Percentiles rank a stretch among this genome's conserved stretches.
phyloP scores from a whole-genome alignment of 164 flowering plant species.

The Magnolia officinalis region DNA sequence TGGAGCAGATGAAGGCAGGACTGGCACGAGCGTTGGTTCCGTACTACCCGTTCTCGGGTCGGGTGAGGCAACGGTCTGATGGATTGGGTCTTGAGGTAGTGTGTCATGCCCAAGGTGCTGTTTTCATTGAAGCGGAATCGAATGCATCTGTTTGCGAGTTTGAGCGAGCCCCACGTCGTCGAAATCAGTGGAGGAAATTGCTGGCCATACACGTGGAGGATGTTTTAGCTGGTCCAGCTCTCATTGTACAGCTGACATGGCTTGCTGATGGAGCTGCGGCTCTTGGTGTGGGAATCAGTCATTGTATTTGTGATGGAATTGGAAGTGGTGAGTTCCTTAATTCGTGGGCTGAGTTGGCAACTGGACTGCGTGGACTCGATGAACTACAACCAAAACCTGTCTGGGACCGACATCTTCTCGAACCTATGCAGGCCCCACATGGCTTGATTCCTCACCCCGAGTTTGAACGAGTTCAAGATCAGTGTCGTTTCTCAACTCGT shows the following conservation, averaged over 20 bases:
- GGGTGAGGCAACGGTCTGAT: constrained; percentile 37
- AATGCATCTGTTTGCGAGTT: constrained; percentile 29
- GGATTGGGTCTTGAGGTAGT: constrained; percentile 45
- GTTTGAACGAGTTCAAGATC: constrained; percentile 48
- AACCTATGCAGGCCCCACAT: constrained; percentile 10
- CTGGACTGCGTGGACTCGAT: constrained; percentile 14
- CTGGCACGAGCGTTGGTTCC: constrained; percentile 49
- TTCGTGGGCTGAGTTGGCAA: constrained; percentile 45
- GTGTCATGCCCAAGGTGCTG: constrained; percentile 57
- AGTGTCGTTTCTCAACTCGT: constrained; percentile 36
- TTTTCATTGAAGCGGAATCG: constrained; percentile 49
- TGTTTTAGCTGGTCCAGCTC: constrained; percentile 49
- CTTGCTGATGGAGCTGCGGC: constrained; percentile 52
- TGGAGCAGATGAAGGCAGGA: constrained; percentile 38
- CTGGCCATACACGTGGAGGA: constrained; percentile 46
- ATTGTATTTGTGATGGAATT: constrained; percentile 61
- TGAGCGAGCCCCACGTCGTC: constrained; percentile 33
- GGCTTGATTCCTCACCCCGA: constrained; percentile 39
- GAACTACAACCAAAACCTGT: constrained; percentile 30
- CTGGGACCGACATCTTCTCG: constrained; percentile 58
- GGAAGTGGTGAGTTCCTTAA: constrained; percentile 63
- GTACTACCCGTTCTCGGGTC: constrained; percentile 63
- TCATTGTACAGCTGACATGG: constrained; percentile 71
- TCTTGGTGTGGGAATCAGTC: constrained; percentile 46
- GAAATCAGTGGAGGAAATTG: constrained; percentile 46